A percentile compares a stretch with the other conserved stretches of the same genome.
These are phyloP conservation scores for Lathyrus tuberosus DNA, from an alignment of 306 rosid genomes.

Conservation along the genomic window DNA sequence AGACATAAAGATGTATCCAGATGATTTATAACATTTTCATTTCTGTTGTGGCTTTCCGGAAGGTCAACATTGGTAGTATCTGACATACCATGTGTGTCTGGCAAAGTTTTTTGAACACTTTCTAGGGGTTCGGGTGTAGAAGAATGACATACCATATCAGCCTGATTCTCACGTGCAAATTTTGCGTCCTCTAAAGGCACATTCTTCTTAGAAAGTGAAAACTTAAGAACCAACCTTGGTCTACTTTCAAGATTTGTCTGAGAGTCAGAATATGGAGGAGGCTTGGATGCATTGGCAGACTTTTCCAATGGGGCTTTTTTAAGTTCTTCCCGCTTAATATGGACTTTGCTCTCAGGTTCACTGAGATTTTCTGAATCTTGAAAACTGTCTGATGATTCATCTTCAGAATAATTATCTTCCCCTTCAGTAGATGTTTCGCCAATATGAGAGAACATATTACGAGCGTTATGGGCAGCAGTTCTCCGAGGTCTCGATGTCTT, in stretches of 20 bases:
- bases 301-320: slow-evolving; percentile 45
- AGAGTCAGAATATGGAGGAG: slow-evolving; percentile 50
- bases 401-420: slow-evolving; percentile 61
- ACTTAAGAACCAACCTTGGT: slow-evolving; percentile 61
- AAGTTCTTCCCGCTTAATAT: slow-evolving; percentile 38
- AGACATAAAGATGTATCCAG: slow-evolving; percentile 40
- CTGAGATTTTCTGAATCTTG: slow-evolving; percentile 50
- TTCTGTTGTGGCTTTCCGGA: slow-evolving; percentile 35
- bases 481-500: slow-evolving; percentile 70
- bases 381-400: slow-evolving; percentile 65
- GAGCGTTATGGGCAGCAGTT: slow-evolving; percentile 77
- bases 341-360: slow-evolving; percentile 49
- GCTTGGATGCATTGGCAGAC: slow-evolving; percentile 42
- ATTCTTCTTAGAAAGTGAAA: slow-evolving; percentile 63
- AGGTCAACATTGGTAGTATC: slow-evolving; percentile 37
- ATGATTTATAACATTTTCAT: slow-evolving; percentile 43
- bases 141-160: slow-evolving; percentile 44
- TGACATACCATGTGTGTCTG: slow-evolving; percentile 33
- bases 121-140: slow-evolving; percentile 49
- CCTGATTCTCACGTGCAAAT: slow-evolving; percentile 42
- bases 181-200: slow-evolving; percentile 47
- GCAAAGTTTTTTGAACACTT: slow-evolving; percentile 31
- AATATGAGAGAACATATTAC: slow-evolving; percentile 62
- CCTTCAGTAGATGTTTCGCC: slow-evolving; percentile 65
- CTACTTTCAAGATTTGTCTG: slow-evolving; percentile 49